Conservation (phyloP, 2,329 filamentous ascomycete species). For the Talaromyces marneffei region DNA sequence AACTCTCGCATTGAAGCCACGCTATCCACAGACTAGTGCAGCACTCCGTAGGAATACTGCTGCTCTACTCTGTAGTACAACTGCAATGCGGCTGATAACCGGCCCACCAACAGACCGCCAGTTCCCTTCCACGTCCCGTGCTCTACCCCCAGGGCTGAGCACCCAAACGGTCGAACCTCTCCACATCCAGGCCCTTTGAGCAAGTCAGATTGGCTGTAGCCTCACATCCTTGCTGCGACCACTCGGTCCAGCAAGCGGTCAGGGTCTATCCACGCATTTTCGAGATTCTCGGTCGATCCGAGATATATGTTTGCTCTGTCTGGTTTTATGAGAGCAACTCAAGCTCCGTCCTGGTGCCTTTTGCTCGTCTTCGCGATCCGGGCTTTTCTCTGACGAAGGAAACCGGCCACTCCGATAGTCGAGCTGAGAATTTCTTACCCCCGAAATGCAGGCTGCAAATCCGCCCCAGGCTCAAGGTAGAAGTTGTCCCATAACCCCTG, state of each 20-base stretch:
- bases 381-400: background rate
- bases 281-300: background rate
- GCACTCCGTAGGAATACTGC: no score
- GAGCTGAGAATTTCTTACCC: background rate
- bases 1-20: background rate
- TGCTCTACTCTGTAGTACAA: background rate
- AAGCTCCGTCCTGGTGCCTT: background rate
- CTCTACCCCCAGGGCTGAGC: constrained; percentile 9
- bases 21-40: background rate
- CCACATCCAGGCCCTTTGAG: constrained; percentile 18
- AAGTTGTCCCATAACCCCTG: constrained; percentile 5
- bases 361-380: background rate
- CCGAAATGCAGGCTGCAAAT: constrained; percentile 1
- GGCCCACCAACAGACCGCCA: constrained; percentile 13
- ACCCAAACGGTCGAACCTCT: background rate
- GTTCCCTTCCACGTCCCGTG: constrained; percentile 3
- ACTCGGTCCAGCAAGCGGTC: background rate
- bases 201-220: constrained; percentile 1
- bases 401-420: background rate
- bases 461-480: constrained; percentile 7
- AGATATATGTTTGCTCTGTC: background rate
- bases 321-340: background rate
- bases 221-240: background rate
- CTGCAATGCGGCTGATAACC: constrained; percentile 13
- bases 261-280: background rate